Evolutionary conservation across 2,329 filamentous ascomycete species (phyloP), one percentile per base, ranked within the genome.

Genomic region (Phyllosticta paracitricarpa): DNA sequence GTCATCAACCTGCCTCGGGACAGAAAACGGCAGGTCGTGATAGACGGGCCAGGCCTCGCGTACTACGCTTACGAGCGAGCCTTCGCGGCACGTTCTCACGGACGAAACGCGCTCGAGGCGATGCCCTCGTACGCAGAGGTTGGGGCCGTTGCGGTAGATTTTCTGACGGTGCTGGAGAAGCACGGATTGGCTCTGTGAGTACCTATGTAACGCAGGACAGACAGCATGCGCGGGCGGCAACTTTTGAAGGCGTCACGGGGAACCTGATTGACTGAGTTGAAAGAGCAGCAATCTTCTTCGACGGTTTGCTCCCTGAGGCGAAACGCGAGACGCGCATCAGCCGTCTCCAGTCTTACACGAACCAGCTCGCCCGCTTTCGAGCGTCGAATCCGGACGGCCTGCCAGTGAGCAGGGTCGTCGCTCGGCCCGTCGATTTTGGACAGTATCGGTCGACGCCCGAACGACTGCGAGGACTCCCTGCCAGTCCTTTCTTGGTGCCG

Each of bases 231-330:
- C 40, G 6, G 7, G 14, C 14, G 40, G n/a, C 17, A 48, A 17
- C 4, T 8, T 10, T 30, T 30, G 28, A 30, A 30, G 28, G 6
- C 52, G 54, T 48, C 25, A 9, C 30, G 19, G 33, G 19, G 61
- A 68, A 66, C 65, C 59, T 51, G 17, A 58, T 56, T 65, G 26
- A 64, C 35, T 57, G 33, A 56, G 54, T 24, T 60, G 19, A 9
- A 40, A 89, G 86, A 66, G 76, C 83, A 62, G 84, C 81, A 55
- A 88, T 97, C 59, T 91, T 88, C 71, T 97, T 97, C 68, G 93
- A 97, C 72, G 91, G 91, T 14, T 86, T 84, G 61, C 79, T 97
- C 0, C 93, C 93, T 0, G 62, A 71, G 0, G 73, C 78, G 4
- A 96, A 96, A 70, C 79, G 81, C 35, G 71, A 75, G 0, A 83